Base-by-base conservation (phyloP, 768 basidiomycete species). In the Trametes elegans region DNA sequence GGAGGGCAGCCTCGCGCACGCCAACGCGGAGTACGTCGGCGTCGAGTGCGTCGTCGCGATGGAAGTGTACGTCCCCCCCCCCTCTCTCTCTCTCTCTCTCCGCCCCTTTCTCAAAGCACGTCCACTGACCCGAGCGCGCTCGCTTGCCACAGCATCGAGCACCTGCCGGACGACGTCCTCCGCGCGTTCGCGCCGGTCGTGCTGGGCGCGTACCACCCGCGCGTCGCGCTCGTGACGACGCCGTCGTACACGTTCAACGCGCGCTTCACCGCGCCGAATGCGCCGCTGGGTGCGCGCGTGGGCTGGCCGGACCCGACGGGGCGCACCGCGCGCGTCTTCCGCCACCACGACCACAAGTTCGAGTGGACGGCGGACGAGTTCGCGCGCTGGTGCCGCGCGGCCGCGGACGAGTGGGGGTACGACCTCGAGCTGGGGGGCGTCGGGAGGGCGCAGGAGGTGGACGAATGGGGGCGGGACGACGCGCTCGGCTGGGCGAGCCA, bases 301-400 rank as follows among this genome's bases (percentile, higher is more conserved):
- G 91, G 88, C 0, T 83, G 69, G 65, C 75, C 69, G 0, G 93
- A 95, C 69, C 91, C 93, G 3, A 93, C 91, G 0, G 74, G 77
- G 13, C 80, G 88, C 16, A 93, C 90, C 0, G 65, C 78, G 42
- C 81, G 92, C 1, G 69, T 88, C 26, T 94, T 93, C 73, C 77
- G 93, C 19, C 90, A 95, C 65, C 55, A 70, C 21, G 93, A 94
- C 60, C 93, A 96, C 69, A 88, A 93, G 62, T 92, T 94, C 58
- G 93, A 96, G 68, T 95, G 89, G 88, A 93, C 90, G 0, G 66
- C 70, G 0, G 80, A 82, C 2, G 93, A 95, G 63, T 96, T 92
- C 65, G 62, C 66, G 18, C 61, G 59, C 14, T 89, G 86, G 82
- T 92, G 90, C 64, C 58, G 69, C 10, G 65, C 63, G 0, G 73